These are phyloP conservation scores for Aspergillus tamarii DNA, from an alignment of 2,329 filamentous ascomycete genomes.

Conservation along the genomic window DNA sequence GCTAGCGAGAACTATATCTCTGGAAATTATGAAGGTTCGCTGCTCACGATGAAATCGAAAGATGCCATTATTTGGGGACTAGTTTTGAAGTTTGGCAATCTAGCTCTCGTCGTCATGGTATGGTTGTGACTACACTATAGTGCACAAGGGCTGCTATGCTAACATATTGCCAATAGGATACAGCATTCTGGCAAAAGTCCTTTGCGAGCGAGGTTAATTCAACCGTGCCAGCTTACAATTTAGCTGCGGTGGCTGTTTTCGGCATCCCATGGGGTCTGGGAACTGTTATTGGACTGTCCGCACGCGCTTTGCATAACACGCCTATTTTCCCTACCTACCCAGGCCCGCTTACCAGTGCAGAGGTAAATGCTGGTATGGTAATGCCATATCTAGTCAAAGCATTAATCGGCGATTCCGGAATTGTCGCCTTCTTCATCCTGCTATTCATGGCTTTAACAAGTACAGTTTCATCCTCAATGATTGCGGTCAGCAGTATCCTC, in stretches of 20 bases:
- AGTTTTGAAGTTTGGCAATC: slow-evolving; percentile 54
- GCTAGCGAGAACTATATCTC: slow-evolving; percentile 46
- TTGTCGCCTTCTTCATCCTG: slow-evolving; percentile 50
- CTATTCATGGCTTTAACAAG: slow-evolving; percentile 58
- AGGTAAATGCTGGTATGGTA: slow-evolving; percentile 51
- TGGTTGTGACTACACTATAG: not conserved
- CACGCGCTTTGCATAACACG: slow-evolving; percentile 50
- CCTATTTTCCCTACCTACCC: slow-evolving; percentile 52
- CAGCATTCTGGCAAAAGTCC: slow-evolving; percentile 58
- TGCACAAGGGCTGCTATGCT: not conserved
- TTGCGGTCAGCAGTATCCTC: slow-evolving; percentile 56
- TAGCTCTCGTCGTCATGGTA: slow-evolving; percentile 55
- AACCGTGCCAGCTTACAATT: slow-evolving; percentile 53
- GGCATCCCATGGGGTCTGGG: slow-evolving; percentile 53
- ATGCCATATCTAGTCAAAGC: slow-evolving; percentile 53
- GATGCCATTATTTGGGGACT: slow-evolving; percentile 49
- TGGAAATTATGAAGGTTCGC: slow-evolving; percentile 52
- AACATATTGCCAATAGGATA: slow-evolving; percentile 36
- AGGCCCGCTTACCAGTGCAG: slow-evolving; percentile 40
- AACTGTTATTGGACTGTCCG: slow-evolving; percentile 51
- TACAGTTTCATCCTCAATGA: slow-evolving; percentile 55
- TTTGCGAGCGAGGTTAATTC: slow-evolving; percentile 54
- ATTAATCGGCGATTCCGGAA: slow-evolving; percentile 48
- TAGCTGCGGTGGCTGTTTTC: slow-evolving; percentile 50
- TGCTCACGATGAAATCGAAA: slow-evolving; percentile 54